Evolutionary conservation across 2,329 filamentous ascomycete species (phyloP).

Genomic region (Cryphonectria naterciae): DNA sequence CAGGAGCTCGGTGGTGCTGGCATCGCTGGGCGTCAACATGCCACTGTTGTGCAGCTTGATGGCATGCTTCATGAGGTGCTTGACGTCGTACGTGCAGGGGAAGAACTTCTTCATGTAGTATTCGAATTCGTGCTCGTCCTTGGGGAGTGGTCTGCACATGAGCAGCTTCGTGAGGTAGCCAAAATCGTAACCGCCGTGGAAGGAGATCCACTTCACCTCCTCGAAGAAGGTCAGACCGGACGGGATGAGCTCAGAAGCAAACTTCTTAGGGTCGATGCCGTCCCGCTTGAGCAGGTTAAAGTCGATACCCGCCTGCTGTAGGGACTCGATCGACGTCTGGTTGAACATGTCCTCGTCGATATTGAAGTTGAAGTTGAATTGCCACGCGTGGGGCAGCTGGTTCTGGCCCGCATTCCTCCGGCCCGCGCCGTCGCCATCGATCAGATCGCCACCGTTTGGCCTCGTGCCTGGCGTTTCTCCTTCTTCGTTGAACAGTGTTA

Average conservation of each 20-base stretch:
- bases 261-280: constrained; percentile 87
- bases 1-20: constrained; percentile 72
- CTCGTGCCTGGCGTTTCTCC: constrained; percentile 82
- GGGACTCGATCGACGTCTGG: constrained; percentile 88
- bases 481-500: constrained; percentile 89
- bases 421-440: constrained; percentile 43
- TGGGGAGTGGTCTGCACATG: constrained; percentile 78
- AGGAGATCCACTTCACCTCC: constrained; percentile 93
- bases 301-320: constrained; percentile 90
- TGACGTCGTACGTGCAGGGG: constrained; percentile 91
- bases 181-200: constrained; percentile 98
- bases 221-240: constrained; percentile 89
- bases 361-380: constrained; percentile 98
- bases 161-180: constrained; percentile 96
- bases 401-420: constrained; percentile 47
- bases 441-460: constrained; percentile 52
- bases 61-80: constrained; percentile 93
- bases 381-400: constrained; percentile 87
- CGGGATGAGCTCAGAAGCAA: constrained; percentile 86
- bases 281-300: constrained; percentile 82
- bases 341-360: constrained; percentile 97
- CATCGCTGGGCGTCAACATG: constrained; percentile 66
- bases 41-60: constrained; percentile 69
- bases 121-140: constrained; percentile 89
- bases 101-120: constrained; percentile 90